Conservation (phyloP, 2,329 filamentous ascomycete genomes). For the Alternaria sp. region DNA sequence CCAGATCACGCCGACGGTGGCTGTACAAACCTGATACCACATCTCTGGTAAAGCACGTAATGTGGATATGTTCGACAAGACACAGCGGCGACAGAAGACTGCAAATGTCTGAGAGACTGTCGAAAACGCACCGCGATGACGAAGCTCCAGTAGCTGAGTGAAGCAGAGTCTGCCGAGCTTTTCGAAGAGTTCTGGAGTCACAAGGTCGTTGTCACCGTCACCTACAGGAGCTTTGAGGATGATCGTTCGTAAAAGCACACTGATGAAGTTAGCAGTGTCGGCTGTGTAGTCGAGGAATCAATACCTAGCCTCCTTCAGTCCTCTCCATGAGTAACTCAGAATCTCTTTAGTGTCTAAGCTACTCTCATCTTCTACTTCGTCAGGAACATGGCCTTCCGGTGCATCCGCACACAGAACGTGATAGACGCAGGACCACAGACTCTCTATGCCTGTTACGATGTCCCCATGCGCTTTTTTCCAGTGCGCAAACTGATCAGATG, state of each 20-base stretch:
- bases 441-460: constrained; percentile 66
- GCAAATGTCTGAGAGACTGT: constrained; percentile 90
- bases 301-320: constrained; percentile 91
- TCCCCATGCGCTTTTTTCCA: constrained; percentile 58
- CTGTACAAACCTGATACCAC: constrained; percentile 67
- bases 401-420: constrained; percentile 90
- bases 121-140: constrained; percentile 91
- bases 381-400: constrained; percentile 83
- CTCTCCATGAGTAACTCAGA: constrained; percentile 92
- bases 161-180: constrained; percentile 78
- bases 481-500: constrained; percentile 11
- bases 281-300: constrained; percentile 1
- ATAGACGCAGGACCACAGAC: constrained; percentile 79
- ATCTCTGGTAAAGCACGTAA: constrained; percentile 60
- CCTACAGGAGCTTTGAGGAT: constrained; percentile 48
- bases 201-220: constrained; percentile 20
- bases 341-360: constrained; percentile 85
- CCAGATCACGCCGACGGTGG: neutral
- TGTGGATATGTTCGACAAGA: constrained; percentile 57
- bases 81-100: constrained; percentile 74
- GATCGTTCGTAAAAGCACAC: constrained; percentile 68
- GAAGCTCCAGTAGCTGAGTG: constrained; percentile 78
- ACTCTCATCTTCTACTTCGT: constrained; percentile 74
- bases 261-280: constrained; percentile 46
- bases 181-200: constrained; percentile 61